Percentiles rank a stretch among this genome's conserved stretches.
Conservation (phyloP, 1,139 yeast genomes). For the Lodderomyces oxycetoniae region DNA sequence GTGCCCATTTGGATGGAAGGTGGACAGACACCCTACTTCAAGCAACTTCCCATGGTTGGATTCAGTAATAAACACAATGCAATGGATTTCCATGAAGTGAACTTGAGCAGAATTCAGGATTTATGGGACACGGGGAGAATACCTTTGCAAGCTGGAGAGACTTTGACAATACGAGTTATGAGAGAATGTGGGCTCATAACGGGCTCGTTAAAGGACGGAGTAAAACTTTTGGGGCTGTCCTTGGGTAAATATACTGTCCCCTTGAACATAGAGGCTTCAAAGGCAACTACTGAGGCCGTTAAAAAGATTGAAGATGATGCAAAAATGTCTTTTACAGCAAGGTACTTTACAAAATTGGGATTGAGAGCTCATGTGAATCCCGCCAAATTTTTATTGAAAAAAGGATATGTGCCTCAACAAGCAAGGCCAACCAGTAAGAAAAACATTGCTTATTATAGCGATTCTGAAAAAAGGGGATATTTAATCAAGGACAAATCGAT, state of each 20-base stretch:
- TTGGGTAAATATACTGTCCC: constrained; percentile 45
- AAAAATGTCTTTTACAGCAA: constrained; percentile 61
- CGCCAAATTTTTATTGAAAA: constrained; percentile 56
- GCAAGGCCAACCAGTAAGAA: constrained; percentile 85
- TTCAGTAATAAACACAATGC: constrained; percentile 56
- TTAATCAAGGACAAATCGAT: constrained; percentile 41
- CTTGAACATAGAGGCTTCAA: constrained; percentile 72
- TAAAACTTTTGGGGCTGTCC: constrained; percentile 68
- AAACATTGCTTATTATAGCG: constrained; percentile 74
- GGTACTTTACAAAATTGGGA: constrained; percentile 63
- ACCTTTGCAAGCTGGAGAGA: constrained; percentile 57
- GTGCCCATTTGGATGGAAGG: constrained; percentile 97
- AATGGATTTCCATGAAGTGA: constrained; percentile 47
- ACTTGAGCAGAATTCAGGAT: constrained; percentile 54
- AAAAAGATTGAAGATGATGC: constrained; percentile 66
- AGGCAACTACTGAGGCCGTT: constrained; percentile 74
- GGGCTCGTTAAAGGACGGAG: constrained; percentile 73
- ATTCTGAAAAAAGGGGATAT: constrained; percentile 72
- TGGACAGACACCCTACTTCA: constrained; percentile 94
- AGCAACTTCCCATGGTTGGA: constrained; percentile 87
- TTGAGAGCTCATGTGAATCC: constrained; percentile 77
- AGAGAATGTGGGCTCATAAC: constrained; percentile 67
- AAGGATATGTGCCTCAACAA: constrained; percentile 76
- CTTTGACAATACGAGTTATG: constrained; percentile 61
- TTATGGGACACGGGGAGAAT: constrained; percentile 68